Evolutionary conservation across 2,329 filamentous ascomycete genomes (phyloP).

Genomic region (Trichoderma pleuroti): DNA sequence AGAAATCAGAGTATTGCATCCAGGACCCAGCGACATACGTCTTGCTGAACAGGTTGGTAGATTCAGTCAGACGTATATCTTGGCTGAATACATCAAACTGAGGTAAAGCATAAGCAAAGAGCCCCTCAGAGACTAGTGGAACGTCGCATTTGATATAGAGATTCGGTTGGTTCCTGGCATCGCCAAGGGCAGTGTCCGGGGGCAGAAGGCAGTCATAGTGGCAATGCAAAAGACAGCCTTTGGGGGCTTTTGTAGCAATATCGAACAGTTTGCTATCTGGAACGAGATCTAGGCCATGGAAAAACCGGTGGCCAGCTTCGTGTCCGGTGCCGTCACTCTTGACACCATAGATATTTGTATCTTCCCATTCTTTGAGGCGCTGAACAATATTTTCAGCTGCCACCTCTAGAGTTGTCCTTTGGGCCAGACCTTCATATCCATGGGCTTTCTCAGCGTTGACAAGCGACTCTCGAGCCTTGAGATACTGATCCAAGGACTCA

Average conservation of each 20-base stretch:
- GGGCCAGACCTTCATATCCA: neutral
- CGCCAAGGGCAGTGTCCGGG: neutral
- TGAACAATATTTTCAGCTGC: neutral
- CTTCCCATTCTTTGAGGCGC: neutral
- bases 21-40: neutral
- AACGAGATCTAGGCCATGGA: neutral
- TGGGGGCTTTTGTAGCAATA: conserved; percentile 82
- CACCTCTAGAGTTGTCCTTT: neutral
- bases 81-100: conserved; percentile 54
- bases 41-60: conserved; percentile 43
- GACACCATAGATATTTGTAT: neutral
- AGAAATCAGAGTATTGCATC: neutral
- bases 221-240: conserved; percentile 80
- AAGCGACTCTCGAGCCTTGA: conserved; percentile 4
- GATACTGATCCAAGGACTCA: neutral
- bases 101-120: conserved; percentile 69
- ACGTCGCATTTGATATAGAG: conserved; percentile 67
- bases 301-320: conserved; percentile 2
- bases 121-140: conserved; percentile 69
- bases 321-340: neutral
- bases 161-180: neutral
- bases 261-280: conserved; percentile 73
- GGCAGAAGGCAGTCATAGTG: conserved; percentile 66
- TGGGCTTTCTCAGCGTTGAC: neutral
- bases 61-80: conserved; percentile 49